Evolutionary conservation across 129 eudicot genomes (phyloP).

Genomic region (Flaveria ramosissima): DNA sequence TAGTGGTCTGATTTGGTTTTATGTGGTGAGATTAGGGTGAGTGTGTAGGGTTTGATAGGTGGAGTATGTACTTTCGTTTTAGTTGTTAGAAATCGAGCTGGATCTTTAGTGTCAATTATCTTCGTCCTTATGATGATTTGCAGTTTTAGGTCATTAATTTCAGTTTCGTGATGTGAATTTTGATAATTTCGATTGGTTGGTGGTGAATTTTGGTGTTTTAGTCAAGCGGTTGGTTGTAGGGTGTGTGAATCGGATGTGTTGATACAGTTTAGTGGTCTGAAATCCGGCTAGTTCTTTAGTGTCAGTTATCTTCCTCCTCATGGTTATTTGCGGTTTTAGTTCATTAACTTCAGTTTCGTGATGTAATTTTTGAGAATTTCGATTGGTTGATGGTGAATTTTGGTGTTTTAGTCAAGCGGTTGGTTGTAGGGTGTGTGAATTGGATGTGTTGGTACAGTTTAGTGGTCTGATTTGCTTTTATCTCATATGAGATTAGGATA

Average conservation of each 20-base stretch:
- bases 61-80: too few relatives aligned
- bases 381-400: conserved; percentile 12
- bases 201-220: conserved; percentile 12
- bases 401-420: conserved; percentile 4
- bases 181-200: conserved; percentile 9
- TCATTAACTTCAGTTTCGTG: neutral
- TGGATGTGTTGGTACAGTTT: conserved; percentile 8
- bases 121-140: neutral
- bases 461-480: neutral
- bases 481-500: too few relatives aligned
- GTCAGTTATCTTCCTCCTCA: too few relatives aligned
- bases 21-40: too few relatives aligned
- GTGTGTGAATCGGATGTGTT: neutral
- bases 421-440: conserved; percentile 10
- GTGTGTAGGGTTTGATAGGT: too few relatives aligned
- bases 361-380: conserved; percentile 13
- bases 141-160: neutral
- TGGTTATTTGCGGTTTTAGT: too few relatives aligned
- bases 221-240: conserved; percentile 13
- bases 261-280: conserved; percentile 15
- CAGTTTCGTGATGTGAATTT: conserved; percentile 12
- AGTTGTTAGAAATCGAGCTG: too few relatives aligned
- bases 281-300: too few relatives aligned
- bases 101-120: neutral
- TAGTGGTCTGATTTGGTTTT: neutral